Evolutionary conservation across 805 yeast genomes (phyloP).

Genomic region (Schizosaccharomyces pombe): DNA sequence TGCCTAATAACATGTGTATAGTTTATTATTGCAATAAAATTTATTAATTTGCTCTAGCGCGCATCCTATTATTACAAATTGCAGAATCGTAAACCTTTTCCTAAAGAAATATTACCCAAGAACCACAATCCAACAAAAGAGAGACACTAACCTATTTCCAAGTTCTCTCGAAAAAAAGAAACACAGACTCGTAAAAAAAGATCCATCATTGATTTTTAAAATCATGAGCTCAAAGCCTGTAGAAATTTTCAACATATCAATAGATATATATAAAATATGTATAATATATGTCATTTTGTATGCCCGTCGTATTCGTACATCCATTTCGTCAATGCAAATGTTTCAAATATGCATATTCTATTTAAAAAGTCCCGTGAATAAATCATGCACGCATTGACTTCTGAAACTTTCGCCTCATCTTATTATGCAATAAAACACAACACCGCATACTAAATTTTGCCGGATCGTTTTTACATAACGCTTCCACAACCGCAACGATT

Average conservation of each 20-base stretch:
- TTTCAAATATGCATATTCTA: neutral
- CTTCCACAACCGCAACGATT: constrained; percentile 18
- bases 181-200: neutral
- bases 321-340: neutral
- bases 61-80: neutral
- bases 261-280: too few species aligned
- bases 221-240: too few species aligned
- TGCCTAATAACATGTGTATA: too few species aligned
- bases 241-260: neutral
- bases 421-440: neutral
- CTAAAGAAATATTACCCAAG: constrained; percentile 2
- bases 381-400: neutral
- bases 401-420: neutral
- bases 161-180: neutral
- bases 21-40: too few species aligned
- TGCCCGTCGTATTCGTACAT: constrained; percentile 1
- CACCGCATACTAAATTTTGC: neutral
- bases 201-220: too few species aligned
- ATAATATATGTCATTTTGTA: too few species aligned
- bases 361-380: neutral
- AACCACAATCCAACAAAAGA: constrained; percentile 4
- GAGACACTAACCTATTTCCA: neutral
- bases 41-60: neutral
- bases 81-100: constrained; percentile 1
- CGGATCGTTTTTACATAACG: constrained; percentile 3